Percentiles rank a stretch among this genome's conserved stretches.
Evolutionary conservation across 2,329 filamentous ascomycete species (phyloP).

Genomic region (Neonectria neomacrospora): DNA sequence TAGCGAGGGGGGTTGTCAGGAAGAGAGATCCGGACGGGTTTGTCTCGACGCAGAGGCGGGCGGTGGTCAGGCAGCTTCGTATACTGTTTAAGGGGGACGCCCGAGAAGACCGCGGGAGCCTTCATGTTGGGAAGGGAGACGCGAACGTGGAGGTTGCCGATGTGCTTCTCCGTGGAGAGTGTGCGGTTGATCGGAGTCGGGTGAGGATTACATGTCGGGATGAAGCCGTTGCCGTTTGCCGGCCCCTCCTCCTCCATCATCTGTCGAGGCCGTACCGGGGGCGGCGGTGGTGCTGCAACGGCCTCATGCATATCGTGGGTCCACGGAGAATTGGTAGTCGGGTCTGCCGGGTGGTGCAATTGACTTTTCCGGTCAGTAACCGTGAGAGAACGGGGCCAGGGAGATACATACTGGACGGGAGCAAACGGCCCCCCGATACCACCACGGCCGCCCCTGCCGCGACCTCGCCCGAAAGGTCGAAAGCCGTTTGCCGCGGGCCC

Average conservation of each 20-base stretch:
- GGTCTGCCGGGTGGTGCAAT: conserved; percentile 63
- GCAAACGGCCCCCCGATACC: conserved; percentile 67
- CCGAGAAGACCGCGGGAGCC: conserved; percentile 75
- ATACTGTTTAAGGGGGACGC: conserved; percentile 87
- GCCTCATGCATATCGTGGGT: conserved; percentile 93
- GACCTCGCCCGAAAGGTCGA: conserved; percentile 74
- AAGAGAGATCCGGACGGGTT: conserved; percentile 92
- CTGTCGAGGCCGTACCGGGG: conserved; percentile 56
- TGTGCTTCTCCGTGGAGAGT: conserved; percentile 84
- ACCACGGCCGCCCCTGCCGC: conserved; percentile 70
- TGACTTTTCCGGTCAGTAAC: conserved; percentile 49
- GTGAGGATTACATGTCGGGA: conserved; percentile 68
- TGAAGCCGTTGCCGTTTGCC: conserved; percentile 65
- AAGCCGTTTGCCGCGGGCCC: conserved; percentile 83
- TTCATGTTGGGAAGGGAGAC: conserved; percentile 83
- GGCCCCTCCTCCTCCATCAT: conserved; percentile 59
- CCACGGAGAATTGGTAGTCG: conserved; percentile 81
- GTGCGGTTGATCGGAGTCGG: conserved; percentile 75
- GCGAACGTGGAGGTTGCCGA: conserved; percentile 87
- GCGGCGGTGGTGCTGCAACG: conserved; percentile 61
- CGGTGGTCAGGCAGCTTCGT: conserved; percentile 95
- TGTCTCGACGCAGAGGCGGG: conserved; percentile 92
- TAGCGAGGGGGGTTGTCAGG: conserved; percentile 84
- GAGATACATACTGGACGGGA: conserved; percentile 72
- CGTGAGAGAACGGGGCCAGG: conserved; percentile 12